Base-by-base conservation (phyloP, 768 basidiomycete species). In the Favolaschia claudopus region DNA sequence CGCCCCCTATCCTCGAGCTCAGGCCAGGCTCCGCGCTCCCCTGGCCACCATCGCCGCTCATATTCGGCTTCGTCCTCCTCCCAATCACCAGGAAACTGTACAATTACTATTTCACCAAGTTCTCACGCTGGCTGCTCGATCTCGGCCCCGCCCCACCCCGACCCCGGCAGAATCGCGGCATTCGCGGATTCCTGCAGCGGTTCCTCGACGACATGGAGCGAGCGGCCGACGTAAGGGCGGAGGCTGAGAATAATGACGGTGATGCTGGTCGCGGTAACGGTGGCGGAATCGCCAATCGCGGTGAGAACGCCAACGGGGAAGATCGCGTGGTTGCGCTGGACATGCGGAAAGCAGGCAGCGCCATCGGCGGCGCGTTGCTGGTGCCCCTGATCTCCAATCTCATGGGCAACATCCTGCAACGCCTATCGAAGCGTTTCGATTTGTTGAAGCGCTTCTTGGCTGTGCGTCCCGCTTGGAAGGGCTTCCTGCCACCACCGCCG, bases 291-390 rank as follows among this genome's bases (percentile, higher is more conserved):
- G 25, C 31, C 24, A 33, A 42, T 24, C 19, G 5, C 45, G 31
- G 27, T 43, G 56, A 28, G 4, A 63, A 65, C 28, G 24, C 28
- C 27, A 70, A 74, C 36, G 68, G 46, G 14, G 76, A 68, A 14
- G 77, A 79, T n/a, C 56, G 76, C 13, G 79, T 59, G 76, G 77
- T 38, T 73, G 79, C 27, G 78, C 64, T 15, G 85, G 76, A 8
- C 82, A 74, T 1, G 87, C 81, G 3, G 86, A 87, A 1, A 83
- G 86, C 91, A 4, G 91, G 90, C 1, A 83, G 89, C 13, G 75
- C 84, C 65, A 72, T 93, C 43, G 88, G 87, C 20, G 89, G 91
- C 4, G 89, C 91, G 1, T 73, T 93, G 17, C 74, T 88, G 56
- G 78, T 89, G 47, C 91, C 91, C 0, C 80, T 81, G 8, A 84